phyloP scores from a whole-genome alignment of 1,139 yeast genomes.

The Pichia sp. region DNA sequence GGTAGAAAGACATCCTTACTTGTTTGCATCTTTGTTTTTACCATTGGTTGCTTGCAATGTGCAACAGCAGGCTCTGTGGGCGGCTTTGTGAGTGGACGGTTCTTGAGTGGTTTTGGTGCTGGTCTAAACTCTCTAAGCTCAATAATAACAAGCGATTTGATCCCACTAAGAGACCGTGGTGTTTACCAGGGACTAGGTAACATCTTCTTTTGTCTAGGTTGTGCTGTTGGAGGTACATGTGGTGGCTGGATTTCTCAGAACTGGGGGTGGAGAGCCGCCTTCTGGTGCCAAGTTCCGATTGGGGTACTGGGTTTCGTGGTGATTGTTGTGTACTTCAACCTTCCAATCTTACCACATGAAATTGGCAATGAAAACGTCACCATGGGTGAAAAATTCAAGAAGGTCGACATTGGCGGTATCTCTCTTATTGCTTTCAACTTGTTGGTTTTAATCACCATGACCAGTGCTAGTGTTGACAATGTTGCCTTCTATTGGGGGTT shows the following conservation, averaged over 20 bases:
- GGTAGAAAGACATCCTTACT: conserved; percentile 61
- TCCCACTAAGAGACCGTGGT: conserved; percentile 55
- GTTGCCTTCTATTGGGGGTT: conserved; percentile 21
- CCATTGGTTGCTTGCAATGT: conserved; percentile 52
- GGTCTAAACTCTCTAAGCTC: conserved; percentile 54
- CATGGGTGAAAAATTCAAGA: conserved; percentile 40
- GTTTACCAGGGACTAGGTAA: conserved; percentile 61
- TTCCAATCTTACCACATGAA: conserved; percentile 35
- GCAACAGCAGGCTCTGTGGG: conserved; percentile 41
- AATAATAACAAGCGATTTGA: conserved; percentile 53
- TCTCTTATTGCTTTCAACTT: conserved; percentile 53
- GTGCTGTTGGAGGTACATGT: conserved; percentile 63
- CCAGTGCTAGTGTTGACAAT: conserved; percentile 62
- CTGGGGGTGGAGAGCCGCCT: conserved; percentile 80
- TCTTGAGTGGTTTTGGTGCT: conserved; percentile 61
- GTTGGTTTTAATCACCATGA: conserved; percentile 39
- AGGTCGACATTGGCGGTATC: conserved; percentile 75
- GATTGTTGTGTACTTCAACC: conserved; percentile 34
- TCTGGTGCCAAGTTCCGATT: conserved; percentile 60
- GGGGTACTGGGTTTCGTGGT: conserved; percentile 46
- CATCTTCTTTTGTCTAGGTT: conserved; percentile 62
- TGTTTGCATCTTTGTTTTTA: conserved; percentile 46
- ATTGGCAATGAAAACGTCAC: conserved; percentile 29
- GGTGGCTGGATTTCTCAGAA: conserved; percentile 69
- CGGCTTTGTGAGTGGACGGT: conserved; percentile 55